phyloP scores from a whole-genome alignment of 441 rosid species.

The Iberis amara region DNA sequence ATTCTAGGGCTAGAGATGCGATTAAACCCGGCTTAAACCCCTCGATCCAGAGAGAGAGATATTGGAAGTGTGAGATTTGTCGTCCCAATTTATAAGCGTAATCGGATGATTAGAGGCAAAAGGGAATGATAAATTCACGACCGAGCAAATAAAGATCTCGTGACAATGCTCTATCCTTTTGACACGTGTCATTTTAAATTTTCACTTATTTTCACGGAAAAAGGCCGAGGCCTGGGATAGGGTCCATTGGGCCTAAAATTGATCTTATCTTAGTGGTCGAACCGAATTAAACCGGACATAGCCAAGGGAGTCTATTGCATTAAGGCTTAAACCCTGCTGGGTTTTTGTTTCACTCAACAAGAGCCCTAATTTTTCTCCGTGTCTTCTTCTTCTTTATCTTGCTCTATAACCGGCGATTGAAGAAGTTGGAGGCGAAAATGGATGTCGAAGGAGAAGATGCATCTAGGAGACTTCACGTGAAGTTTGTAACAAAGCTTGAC shows the following conservation, averaged over 20 bases:
- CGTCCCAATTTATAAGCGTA: slow-evolving; percentile 25
- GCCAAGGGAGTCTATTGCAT: slow-evolving; percentile 10
- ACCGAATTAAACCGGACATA: slow-evolving; percentile 4
- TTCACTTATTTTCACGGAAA: too few species aligned
- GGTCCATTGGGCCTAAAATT: slow-evolving; percentile 4
- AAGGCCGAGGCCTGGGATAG: neutral
- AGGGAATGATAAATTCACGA: slow-evolving; percentile 31
- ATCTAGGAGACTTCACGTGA: slow-evolving; percentile 57
- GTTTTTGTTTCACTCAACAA: neutral
- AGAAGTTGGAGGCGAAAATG: slow-evolving; percentile 32
- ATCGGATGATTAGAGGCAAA: slow-evolving; percentile 15
- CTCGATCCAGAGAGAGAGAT: slow-evolving; percentile 25
- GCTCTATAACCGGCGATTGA: slow-evolving; percentile 9
- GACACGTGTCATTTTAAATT: slow-evolving; percentile 24
- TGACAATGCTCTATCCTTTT: slow-evolving; percentile 3
- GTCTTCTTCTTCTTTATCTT: neutral
- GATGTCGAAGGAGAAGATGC: slow-evolving; percentile 45
- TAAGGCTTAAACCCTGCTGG: slow-evolving; percentile 15
- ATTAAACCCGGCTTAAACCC: slow-evolving; percentile 28
- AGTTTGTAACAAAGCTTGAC: slow-evolving; percentile 73
- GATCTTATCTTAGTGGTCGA: neutral
- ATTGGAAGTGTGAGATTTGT: slow-evolving; percentile 10
- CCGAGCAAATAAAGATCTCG: slow-evolving; percentile 26
- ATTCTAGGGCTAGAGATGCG: slow-evolving; percentile 5
- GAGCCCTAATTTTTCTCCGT: slow-evolving; percentile 26